Evolutionary conservation across 352 stramenopile genomes (phyloP).

Genomic region (Albugo candida): DNA sequence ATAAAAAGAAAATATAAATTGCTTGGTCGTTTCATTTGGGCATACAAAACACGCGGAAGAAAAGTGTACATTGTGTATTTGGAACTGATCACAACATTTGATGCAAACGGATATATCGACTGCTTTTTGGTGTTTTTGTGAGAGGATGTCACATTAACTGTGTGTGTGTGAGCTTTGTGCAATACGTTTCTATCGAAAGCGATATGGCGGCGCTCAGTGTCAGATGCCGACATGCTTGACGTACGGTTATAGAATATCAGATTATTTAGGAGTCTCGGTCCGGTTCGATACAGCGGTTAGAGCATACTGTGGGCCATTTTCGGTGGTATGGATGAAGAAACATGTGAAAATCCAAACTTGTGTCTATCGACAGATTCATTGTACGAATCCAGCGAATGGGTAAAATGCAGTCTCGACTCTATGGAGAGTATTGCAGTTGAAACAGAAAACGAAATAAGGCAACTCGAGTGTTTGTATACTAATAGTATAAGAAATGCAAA

Average conservation of each 20-base stretch:
- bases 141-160: too few relatives aligned
- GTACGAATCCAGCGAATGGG: slow-evolving; percentile 44
- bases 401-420: slow-evolving; percentile 55
- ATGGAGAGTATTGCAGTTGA: slow-evolving; percentile 49
- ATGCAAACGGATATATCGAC: slow-evolving; percentile 12
- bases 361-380: slow-evolving; percentile 16
- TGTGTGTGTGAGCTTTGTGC: too few relatives aligned
- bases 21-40: slow-evolving; percentile 46
- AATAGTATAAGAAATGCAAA: slow-evolving; percentile 43
- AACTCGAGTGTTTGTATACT: slow-evolving; percentile 19
- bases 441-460: slow-evolving; percentile 44
- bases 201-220: too few relatives aligned
- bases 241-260: too few relatives aligned
- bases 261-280: too few relatives aligned
- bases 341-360: slow-evolving; percentile 3
- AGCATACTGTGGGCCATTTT: neutral
- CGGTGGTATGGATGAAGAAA: neutral
- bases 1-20: slow-evolving; percentile 81
- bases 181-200: too few relatives aligned
- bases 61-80: slow-evolving; percentile 77
- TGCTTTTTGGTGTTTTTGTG: too few relatives aligned
- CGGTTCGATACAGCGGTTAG: neutral
- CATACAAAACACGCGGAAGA: slow-evolving; percentile 39
- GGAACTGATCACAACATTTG: slow-evolving; percentile 55
- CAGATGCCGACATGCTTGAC: too few relatives aligned